Conservation (phyloP, 176 grass and related monocot species). For the Avena sativa region DNA sequence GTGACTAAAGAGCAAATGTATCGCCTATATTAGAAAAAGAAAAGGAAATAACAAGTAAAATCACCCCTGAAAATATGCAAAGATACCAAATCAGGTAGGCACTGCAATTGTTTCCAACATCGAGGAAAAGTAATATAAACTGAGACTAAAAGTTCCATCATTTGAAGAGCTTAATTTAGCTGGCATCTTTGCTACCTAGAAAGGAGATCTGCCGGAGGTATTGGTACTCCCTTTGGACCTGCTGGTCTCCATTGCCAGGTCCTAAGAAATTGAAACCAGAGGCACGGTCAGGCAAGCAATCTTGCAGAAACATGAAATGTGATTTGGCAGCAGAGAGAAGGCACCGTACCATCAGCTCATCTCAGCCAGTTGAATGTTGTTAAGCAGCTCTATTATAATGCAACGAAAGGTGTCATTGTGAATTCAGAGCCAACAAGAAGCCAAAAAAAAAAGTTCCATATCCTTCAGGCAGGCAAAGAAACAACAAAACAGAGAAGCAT, state of each 20-base stretch:
- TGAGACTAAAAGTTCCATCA: neutral
- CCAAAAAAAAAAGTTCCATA: conserved; percentile 29
- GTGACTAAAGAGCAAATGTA: conserved; percentile 84
- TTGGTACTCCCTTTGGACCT: conserved; percentile 56
- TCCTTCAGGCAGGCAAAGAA: neutral
- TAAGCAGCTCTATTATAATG: conserved; percentile 75
- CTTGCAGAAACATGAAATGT: conserved; percentile 11
- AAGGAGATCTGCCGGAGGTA: conserved; percentile 29
- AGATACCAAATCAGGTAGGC: conserved; percentile 25
- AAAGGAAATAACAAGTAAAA: conserved; percentile 2
- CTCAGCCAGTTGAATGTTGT: conserved; percentile 73
- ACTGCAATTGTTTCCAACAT: neutral
- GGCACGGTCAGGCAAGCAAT: neutral
- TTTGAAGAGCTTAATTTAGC: neutral
- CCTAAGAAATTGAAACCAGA: conserved; percentile 37
- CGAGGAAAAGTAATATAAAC: neutral
- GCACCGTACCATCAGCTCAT: conserved; percentile 46
- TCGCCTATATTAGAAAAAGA: conserved; percentile 57
- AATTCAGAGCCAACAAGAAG: conserved; percentile 73
- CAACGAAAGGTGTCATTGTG: conserved; percentile 75
- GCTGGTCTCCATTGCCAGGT: conserved; percentile 56
- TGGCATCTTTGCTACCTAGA: neutral
- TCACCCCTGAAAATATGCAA: conserved; percentile 13
- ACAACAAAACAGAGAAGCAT: neutral
- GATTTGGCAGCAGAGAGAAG: neutral